Base-by-base conservation (phyloP, 306 rosid genomes). In the Casuarina glauca region DNA sequence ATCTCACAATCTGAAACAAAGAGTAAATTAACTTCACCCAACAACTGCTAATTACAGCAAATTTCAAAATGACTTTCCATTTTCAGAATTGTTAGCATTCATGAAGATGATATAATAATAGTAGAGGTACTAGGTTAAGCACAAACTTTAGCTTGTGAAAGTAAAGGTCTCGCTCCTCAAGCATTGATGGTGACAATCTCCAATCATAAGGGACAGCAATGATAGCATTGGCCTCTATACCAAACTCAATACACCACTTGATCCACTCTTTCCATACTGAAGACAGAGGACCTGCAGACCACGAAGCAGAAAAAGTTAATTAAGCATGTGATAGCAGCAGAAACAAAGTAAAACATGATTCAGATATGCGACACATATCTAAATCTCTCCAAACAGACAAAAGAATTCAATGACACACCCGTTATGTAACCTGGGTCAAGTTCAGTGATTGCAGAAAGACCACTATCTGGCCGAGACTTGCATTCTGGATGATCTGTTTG, bases 401-500 rank as follows among this genome's bases (percentile, higher is more conserved):
- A 13, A 32, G 38, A 46, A 49, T 35, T 55, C 38, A 32, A 64
- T 49, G 57, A 54, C 51, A 48, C 70, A 88, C 99, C 99, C 39
- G 99, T 95, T 72, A 95, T 95, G 72, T 95, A 95, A 71, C 99
- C 99, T 5, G 99, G 99, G 87, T 95, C 99, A 69, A 95, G 97
- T 76, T 95, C 99, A 1, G 97, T 95, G 72, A 95, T 95, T 9
- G 96, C 99, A 3, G 99, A 95, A 86, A 95, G 99, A 74, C 99
- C 99, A 2, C 94, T 91, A 75, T 95, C 99, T 41, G 99, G 99
- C 46, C 99, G 95, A 0, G 99, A 91, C 85, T 91, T 93, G 84
- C 99, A 95, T 53, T 95, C 90, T 41, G 96, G 96, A 41, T 95
- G 96, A 84, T 95, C 99, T 2, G 97, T 93, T 82, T 95, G 99